phyloP scores from a whole-genome alignment of 106 monocot species.

The Iris macrosiphon region DNA sequence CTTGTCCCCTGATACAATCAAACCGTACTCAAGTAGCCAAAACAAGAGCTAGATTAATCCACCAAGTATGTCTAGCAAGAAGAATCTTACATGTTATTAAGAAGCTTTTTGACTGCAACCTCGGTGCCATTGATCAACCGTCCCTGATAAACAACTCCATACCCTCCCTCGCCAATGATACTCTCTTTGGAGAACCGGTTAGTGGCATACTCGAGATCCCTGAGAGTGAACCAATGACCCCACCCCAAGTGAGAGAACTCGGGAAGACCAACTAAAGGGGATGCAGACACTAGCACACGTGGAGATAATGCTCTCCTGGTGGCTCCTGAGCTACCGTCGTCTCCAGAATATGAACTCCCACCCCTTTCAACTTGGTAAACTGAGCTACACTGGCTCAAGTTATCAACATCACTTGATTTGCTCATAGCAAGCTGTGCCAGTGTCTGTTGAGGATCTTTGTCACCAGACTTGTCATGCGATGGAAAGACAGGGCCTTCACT shows the following conservation, averaged over 20 bases:
- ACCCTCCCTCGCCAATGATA: conserved; percentile 27
- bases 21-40: conserved; percentile 11
- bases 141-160: conserved; percentile 30
- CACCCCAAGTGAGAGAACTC: conserved; percentile 81
- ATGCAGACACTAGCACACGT: conserved; percentile 30
- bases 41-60: not conserved
- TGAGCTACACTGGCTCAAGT: conserved; percentile 76
- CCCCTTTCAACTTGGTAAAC: conserved; percentile 43
- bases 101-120: conserved; percentile 25
- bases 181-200: conserved; percentile 23
- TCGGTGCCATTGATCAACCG: conserved; percentile 14
- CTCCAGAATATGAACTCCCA: conserved; percentile 65
- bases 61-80: not conserved
- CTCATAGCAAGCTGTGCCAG: conserved; percentile 26
- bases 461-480: conserved; percentile 33
- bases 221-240: conserved; percentile 81
- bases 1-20: conserved; percentile 45
- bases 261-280: conserved; percentile 73
- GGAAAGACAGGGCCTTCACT: conserved; percentile 15
- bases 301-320: conserved; percentile 19
- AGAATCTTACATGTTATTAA: conserved; percentile 28
- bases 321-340: conserved; percentile 36
- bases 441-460: conserved; percentile 36
- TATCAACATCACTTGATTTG: conserved; percentile 60
- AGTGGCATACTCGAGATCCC: conserved; percentile 27